These are phyloP conservation scores for Saccharomyces hybrid DNA, from an alignment of 1,139 yeast genomes.

Conservation along the genomic window DNA sequence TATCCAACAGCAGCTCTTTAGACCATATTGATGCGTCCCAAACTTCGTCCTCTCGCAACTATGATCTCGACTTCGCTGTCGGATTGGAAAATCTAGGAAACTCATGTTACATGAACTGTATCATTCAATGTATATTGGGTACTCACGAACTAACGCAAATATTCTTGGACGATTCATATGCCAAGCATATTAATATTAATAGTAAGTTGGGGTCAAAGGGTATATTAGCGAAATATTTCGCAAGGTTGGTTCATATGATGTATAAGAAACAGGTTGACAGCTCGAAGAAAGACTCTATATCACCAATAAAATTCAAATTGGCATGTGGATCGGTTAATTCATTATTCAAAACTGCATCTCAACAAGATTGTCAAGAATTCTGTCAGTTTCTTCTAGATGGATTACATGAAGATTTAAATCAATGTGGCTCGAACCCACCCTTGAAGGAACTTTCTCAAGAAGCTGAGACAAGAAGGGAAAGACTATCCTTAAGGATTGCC, in stretches of 20 bases:
- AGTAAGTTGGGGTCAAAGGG: conserved; percentile 83
- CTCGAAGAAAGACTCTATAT: conserved; percentile 31
- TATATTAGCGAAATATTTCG: conserved; percentile 64
- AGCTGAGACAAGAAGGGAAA: conserved; percentile 71
- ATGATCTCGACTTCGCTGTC: conserved; percentile 34
- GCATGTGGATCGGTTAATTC: conserved; percentile 65
- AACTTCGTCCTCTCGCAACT: not conserved
- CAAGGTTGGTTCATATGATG: conserved; percentile 54
- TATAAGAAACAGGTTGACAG: conserved; percentile 22
- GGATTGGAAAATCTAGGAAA: conserved; percentile 82
- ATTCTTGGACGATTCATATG: conserved; percentile 52
- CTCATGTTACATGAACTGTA: conserved; percentile 89
- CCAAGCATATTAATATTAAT: conserved; percentile 62
- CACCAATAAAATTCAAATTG: conserved; percentile 45
- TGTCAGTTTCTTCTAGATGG: conserved; percentile 77
- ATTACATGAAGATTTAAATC: conserved; percentile 81
- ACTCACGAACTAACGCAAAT: conserved; percentile 41
- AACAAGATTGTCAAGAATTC: conserved; percentile 92
- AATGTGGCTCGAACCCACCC: conserved; percentile 49
- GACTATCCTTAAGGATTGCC: conserved; percentile 71
- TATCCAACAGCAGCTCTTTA: not conserved
- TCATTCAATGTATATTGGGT: conserved; percentile 71
- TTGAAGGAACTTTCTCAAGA: conserved; percentile 56
- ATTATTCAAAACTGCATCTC: conserved; percentile 66
- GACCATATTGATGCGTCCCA: not conserved